Conservation (phyloP, 257 asterid species). For the Jaltomata sinuosa region DNA sequence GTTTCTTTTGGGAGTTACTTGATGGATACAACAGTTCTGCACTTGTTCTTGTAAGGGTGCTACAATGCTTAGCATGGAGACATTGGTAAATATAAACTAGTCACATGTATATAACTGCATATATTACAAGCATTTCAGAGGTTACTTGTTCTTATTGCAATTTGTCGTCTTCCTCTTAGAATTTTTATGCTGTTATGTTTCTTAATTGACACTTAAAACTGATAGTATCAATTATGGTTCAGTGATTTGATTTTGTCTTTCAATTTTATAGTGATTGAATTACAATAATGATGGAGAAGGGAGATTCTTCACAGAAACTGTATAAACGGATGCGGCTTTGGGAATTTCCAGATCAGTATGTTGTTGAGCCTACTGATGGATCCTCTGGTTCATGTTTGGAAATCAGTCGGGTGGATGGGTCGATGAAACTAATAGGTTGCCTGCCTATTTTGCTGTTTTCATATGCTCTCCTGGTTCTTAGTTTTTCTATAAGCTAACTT, state of each 20-base stretch:
- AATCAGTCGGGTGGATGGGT: slow-evolving; percentile 59
- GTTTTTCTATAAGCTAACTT: neutral
- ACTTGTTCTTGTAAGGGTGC: neutral
- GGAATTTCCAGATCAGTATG: slow-evolving; percentile 81
- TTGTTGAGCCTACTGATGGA: slow-evolving; percentile 83
- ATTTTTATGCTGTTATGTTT: neutral
- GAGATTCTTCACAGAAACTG: slow-evolving; percentile 57
- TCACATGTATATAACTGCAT: neutral
- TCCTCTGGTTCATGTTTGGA: slow-evolving; percentile 57
- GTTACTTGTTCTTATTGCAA: neutral
- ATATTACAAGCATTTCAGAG: neutral
- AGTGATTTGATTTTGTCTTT: neutral
- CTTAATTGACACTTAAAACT: neutral
- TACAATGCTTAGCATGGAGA: neutral
- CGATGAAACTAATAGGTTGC: slow-evolving; percentile 51
- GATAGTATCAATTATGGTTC: neutral
- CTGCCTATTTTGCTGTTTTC: neutral
- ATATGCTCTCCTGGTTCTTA: neutral
- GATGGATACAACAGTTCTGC: neutral
- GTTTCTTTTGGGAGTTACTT: neutral
- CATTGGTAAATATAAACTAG: neutral
- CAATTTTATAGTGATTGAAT: slow-evolving; percentile 3
- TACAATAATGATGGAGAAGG: slow-evolving; percentile 73
- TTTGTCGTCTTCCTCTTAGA: neutral
- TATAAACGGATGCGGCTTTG: slow-evolving; percentile 72